Percentiles rank a stretch among this genome's conserved stretches.
These are phyloP conservation scores for Diplosphaera chodatii DNA, from an alignment of 139 green algal genomes.

Conservation along the genomic window DNA sequence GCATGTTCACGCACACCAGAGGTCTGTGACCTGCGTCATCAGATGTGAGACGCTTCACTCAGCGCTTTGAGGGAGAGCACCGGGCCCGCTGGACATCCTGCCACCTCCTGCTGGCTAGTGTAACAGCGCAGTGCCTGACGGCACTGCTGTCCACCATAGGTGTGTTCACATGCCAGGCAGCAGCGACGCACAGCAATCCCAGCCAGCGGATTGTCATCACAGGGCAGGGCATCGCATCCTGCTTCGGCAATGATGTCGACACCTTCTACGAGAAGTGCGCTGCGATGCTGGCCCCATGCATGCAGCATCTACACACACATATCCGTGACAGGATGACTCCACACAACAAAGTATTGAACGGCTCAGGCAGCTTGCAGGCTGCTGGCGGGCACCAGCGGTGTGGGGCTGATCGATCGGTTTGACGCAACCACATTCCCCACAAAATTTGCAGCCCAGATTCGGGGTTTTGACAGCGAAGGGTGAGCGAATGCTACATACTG, in stretches of 20 bases:
- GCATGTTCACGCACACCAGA: too few relatives aligned
- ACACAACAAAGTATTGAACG: too few relatives aligned
- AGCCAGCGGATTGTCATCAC: conserved; percentile 88
- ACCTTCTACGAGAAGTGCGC: conserved; percentile 85
- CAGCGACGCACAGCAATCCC: conserved; percentile 32
- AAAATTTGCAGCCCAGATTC: conserved; percentile 93
- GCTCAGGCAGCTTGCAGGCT: conserved; percentile 60
- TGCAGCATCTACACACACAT: too few relatives aligned
- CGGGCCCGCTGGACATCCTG: too few relatives aligned
- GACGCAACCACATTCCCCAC: conserved; percentile 90
- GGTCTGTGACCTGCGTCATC: too few relatives aligned
- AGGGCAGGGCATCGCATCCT: conserved; percentile 75
- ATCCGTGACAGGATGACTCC: too few relatives aligned
- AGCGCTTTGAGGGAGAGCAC: too few relatives aligned
- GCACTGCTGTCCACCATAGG: too few relatives aligned
- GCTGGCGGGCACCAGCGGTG: conserved; percentile 77
- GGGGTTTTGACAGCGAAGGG: conserved; percentile 82
- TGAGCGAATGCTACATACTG: conserved; percentile 25
- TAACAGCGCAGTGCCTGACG: too few relatives aligned
- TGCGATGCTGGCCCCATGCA: too few relatives aligned
- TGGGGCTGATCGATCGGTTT: conserved; percentile 84
- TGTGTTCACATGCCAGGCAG: neutral
- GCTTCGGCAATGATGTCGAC: conserved; percentile 84
- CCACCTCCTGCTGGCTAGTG: too few relatives aligned
- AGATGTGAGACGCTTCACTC: too few relatives aligned